Evolutionary conservation across 2,329 filamentous ascomycete species (phyloP), one percentile per base, ranked within the genome.

Genomic region (Diaporthe citri): DNA sequence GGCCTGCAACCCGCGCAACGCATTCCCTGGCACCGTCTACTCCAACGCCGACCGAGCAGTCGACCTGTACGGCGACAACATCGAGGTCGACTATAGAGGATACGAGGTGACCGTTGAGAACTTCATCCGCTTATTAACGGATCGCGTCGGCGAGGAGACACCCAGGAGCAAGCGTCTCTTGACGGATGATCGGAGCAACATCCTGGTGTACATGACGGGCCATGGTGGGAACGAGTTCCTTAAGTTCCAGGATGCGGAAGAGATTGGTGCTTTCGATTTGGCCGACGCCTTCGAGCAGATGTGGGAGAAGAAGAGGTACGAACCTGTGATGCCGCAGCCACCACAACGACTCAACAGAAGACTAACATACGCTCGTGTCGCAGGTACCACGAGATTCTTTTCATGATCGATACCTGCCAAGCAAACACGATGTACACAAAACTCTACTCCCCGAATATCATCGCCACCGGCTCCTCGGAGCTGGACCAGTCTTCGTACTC

Each of bases 331-430:
- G n/a, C 31, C 48, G 36, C 46, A 39, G n/a, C 34, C 48, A 15
- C 34, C 48, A 15, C 43, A 20, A 3, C 17, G 31, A 10, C 22
- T 17, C 46, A 46, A n/a, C 7, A n/a, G 12, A n/a, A 56, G 28
- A 43, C 69, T 76, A 51, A 72, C 62, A 46, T 10, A 60, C 20
- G 48, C 43, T 15, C n/a, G n/a, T 22, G 12, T 12, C 10, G 28
- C 78, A 94, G 93, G 82, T 99, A 98, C 85, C 95, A 98, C 83
- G 97, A 99, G 85, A 92, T 99, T 79, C 91, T 99, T 74, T 99
- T 99, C 88, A 99, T 99, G 97, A 99, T 99, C 85, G 97, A 99
- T 84, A 99, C 97, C 0, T 99, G 97, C 86, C 97, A 99, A 86
- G 97, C 97, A 73, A 99, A 99, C 84, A 99, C 97, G 43, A 98